A percentile compares a stretch with the other conserved stretches of the same genome.
Evolutionary conservation across 805 yeast species (phyloP).

Genomic region (Kuraishia borneana): DNA sequence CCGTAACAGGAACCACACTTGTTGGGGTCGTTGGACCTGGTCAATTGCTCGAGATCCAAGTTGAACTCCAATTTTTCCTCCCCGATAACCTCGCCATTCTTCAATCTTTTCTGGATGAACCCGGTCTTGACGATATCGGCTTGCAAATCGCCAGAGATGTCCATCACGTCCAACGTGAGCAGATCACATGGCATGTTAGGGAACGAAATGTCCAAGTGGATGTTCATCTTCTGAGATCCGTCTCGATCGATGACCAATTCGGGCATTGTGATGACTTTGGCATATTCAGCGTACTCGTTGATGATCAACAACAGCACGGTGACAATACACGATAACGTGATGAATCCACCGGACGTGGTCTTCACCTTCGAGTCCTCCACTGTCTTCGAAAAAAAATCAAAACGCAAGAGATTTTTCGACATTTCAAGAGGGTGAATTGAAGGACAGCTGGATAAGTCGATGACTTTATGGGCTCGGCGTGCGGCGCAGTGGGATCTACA

Average conservation of each 20-base stretch:
- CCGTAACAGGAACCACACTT: constrained; percentile 93
- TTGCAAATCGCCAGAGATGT: constrained; percentile 77
- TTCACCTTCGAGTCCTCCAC: constrained; percentile 87
- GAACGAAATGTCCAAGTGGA: constrained; percentile 74
- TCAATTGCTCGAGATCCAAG: constrained; percentile 12
- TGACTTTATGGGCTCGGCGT: too few relatives aligned
- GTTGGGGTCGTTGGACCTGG: constrained; percentile 15
- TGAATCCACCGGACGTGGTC: constrained; percentile 84
- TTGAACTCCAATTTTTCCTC: constrained; percentile 30
- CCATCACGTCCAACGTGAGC: constrained; percentile 77
- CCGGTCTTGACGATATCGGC: constrained; percentile 61
- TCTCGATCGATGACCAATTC: constrained; percentile 86
- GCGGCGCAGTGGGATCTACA: not conserved
- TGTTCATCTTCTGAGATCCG: constrained; percentile 59
- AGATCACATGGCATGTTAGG: constrained; percentile 81
- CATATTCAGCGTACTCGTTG: constrained; percentile 71
- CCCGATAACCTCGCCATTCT: constrained; percentile 37
- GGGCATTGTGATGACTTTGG: constrained; percentile 58
- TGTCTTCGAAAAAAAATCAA: constrained; percentile 90
- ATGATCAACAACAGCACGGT: constrained; percentile 52
- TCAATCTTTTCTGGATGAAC: constrained; percentile 59
- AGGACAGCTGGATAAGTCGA: not conserved
- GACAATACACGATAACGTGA: constrained; percentile 60
- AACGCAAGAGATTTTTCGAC: constrained; percentile 28
- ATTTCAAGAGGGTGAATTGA: not conserved